These are phyloP conservation scores for Fusarium sp. DNA, from an alignment of 2,329 filamentous ascomycete species.

Conservation along the genomic window DNA sequence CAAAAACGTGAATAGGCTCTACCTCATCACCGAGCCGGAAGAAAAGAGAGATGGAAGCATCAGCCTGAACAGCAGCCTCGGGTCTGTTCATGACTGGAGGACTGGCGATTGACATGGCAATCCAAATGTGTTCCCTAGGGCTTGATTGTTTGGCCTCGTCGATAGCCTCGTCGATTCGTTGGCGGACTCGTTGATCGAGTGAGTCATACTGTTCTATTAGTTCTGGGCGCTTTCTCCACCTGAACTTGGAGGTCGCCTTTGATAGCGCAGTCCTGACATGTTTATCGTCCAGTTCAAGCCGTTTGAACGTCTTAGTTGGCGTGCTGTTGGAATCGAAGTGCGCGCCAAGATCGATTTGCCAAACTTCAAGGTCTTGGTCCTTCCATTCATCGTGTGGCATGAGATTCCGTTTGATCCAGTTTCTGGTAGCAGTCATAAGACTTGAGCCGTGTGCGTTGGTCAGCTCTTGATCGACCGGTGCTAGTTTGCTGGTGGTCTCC, in stretches of 20 bases:
- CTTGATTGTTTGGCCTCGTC: accelerated
- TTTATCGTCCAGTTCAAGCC: neutral
- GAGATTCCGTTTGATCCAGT: neutral
- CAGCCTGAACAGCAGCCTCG: neutral
- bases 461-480: too few species aligned
- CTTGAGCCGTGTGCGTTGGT: too few species aligned
- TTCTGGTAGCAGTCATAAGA: neutral
- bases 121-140: neutral
- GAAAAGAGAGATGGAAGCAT: neutral
- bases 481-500: accelerated
- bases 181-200: neutral
- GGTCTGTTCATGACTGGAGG: accelerated
- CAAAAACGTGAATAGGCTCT: accelerated
- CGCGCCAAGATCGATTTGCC: neutral
- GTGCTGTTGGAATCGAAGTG: neutral
- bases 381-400: neutral
- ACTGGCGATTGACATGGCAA: neutral
- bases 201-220: neutral
- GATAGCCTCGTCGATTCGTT: neutral
- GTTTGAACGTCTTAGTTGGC: neutral
- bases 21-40: neutral
- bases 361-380: neutral
- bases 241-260: neutral
- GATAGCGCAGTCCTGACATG: neutral
- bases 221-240: neutral